Conservation (phyloP, 2,329 filamentous ascomycete species). For the Aspergillus novoparasiticus region DNA sequence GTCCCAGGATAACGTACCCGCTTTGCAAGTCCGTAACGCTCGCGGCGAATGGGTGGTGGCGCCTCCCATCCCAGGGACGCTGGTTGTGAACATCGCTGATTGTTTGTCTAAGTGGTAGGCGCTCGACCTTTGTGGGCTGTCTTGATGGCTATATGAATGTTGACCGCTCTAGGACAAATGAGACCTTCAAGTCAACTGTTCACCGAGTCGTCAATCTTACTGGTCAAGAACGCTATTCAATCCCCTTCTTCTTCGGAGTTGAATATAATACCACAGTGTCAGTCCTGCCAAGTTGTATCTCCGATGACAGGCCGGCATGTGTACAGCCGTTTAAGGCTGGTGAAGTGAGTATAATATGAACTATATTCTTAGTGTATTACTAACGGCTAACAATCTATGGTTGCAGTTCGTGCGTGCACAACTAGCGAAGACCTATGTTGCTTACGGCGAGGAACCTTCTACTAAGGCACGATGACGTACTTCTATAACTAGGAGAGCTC, state of each 20-base stretch:
- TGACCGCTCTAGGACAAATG: constrained; percentile 36
- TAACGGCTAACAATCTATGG: neutral
- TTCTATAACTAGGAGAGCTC: neutral
- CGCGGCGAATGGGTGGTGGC: constrained; percentile 30
- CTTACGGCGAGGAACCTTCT: neutral
- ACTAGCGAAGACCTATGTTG: neutral
- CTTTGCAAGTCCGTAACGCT: constrained; percentile 38
- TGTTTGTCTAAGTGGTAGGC: constrained; percentile 28
- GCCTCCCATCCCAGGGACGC: constrained; percentile 27
- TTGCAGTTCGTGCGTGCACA: neutral
- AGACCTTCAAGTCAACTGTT: constrained; percentile 42
- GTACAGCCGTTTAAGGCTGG: constrained; percentile 25
- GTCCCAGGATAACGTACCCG: constrained; percentile 43
- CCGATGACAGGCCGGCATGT: constrained; percentile 14
- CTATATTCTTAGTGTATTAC: no score
- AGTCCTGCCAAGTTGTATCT: constrained; percentile 22
- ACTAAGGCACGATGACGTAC: neutral
- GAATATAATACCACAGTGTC: constrained; percentile 42
- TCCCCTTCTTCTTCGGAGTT: constrained; percentile 46
- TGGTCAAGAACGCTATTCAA: constrained; percentile 41
- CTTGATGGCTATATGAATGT: neutral
- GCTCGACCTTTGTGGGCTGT: neutral
- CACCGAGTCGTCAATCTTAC: constrained; percentile 46
- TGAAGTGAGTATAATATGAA: constrained; percentile 16
- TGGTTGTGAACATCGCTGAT: constrained; percentile 40